Evolutionary conservation across 1,284 basidiomycete species (phyloP).

Genomic region (Apiotrichum akiyoshidainum): DNA sequence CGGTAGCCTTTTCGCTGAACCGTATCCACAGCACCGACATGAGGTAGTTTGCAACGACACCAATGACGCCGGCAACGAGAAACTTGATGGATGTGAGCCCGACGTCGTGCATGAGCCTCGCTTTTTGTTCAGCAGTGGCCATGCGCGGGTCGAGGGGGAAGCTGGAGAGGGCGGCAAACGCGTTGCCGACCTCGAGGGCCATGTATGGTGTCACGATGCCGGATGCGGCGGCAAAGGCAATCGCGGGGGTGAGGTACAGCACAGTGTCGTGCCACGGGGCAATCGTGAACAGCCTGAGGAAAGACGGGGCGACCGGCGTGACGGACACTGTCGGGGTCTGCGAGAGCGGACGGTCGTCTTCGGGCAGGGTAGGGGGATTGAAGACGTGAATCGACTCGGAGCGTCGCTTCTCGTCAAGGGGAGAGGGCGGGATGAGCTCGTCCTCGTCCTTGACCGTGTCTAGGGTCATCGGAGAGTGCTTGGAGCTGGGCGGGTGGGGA

Average conservation of each 20-base stretch:
- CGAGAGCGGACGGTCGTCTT: neutral
- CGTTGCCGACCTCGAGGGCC: conserved; percentile 82
- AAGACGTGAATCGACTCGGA: neutral
- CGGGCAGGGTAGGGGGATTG: neutral
- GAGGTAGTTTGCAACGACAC: conserved; percentile 68
- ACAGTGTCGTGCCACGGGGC: conserved; percentile 58
- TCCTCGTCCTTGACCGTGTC: neutral
- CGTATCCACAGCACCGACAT: conserved; percentile 81
- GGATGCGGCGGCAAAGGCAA: conserved; percentile 64
- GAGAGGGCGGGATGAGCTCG: neutral
- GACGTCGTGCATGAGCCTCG: conserved; percentile 60
- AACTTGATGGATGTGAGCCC: conserved; percentile 65
- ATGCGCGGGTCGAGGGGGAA: conserved; percentile 51
- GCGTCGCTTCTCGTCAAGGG: neutral
- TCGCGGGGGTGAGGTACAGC: conserved; percentile 67
- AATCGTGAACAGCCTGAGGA: conserved; percentile 65
- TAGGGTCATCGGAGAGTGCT: neutral
- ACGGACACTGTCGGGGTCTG: neutral
- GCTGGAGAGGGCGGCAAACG: conserved; percentile 71
- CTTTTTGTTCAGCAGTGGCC: conserved; percentile 53
- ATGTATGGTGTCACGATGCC: conserved; percentile 87
- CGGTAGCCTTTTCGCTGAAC: conserved; percentile 75
- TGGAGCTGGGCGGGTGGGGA: neutral
- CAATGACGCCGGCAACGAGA: conserved; percentile 65
- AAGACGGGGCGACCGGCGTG: conserved; percentile 53